Conservation (phyloP, 129 eudicot genomes). For the Helianthus tuberosus region DNA sequence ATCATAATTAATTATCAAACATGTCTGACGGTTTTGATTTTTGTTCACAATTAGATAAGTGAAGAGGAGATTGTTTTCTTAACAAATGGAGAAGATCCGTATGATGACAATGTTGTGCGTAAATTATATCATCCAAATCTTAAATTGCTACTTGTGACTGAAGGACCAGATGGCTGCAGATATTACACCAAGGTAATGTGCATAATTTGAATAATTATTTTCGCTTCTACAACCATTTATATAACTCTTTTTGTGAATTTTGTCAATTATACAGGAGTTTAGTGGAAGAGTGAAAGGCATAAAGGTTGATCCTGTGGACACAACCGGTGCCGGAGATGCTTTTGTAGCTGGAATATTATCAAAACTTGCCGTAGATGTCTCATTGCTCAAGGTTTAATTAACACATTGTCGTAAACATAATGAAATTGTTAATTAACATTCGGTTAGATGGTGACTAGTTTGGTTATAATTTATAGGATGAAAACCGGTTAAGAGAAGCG, state of each 20-base stretch:
- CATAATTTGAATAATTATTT: neutral
- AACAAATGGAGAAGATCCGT: conserved; percentile 94
- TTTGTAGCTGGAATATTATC: conserved; percentile 97
- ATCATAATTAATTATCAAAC: neutral
- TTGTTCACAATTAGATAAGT: conserved; percentile 60
- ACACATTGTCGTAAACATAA: neutral
- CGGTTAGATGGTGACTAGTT: neutral
- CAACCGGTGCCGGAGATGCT: conserved; percentile 99
- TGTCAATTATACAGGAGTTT: conserved; percentile 58
- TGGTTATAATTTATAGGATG: conserved; percentile 49
- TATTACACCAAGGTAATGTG: conserved; percentile 85
- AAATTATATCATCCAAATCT: conserved; percentile 86
- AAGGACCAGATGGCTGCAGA: conserved; percentile 96
- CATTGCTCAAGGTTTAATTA: conserved; percentile 60
- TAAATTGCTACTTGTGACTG: conserved; percentile 91
- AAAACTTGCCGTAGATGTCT: conserved; percentile 74
- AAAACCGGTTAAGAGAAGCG: conserved; percentile 66
- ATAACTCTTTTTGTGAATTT: conserved; percentile 14
- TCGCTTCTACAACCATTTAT: conserved; percentile 3
- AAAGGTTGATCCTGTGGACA: conserved; percentile 83
- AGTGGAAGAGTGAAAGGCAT: conserved; percentile 86
- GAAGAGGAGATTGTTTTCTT: conserved; percentile 88
- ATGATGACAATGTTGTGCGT: conserved; percentile 90
- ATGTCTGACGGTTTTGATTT: conserved; percentile 17
- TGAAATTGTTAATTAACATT: neutral